Percentiles rank a stretch among this genome's conserved stretches.
Conservation (phyloP, 257 asterid genomes). For the Gentiana straminea region DNA sequence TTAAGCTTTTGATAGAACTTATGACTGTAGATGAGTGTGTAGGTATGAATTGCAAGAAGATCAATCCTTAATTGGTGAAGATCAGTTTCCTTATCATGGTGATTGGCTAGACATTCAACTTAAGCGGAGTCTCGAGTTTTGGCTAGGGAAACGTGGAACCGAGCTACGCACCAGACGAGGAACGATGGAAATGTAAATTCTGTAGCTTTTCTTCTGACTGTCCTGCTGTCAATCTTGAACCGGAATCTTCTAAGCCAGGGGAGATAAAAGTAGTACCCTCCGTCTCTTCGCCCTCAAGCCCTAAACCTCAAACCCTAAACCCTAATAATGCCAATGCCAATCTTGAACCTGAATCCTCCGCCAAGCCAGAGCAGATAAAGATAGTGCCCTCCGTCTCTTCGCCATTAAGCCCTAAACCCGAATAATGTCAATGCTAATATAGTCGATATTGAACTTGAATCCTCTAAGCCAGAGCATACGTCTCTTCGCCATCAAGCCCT, state of each 20-base stretch:
- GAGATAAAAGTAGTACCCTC: not conserved
- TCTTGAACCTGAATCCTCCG: constrained; percentile 16
- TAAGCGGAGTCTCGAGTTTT: constrained; percentile 53
- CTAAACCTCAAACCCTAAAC: too few relatives aligned
- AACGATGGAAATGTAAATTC: constrained; percentile 79
- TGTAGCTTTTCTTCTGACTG: constrained; percentile 55
- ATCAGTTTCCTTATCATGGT: constrained; percentile 42
- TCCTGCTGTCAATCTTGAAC: constrained; percentile 23
- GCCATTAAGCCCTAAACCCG: too few relatives aligned
- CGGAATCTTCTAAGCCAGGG: constrained; percentile 20
- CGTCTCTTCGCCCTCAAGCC: too few relatives aligned
- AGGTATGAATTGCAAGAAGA: constrained; percentile 85
- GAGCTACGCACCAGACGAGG: constrained; percentile 48
- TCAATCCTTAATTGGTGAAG: constrained; percentile 73
- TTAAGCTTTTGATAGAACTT: too few relatives aligned
- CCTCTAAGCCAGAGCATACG: constrained; percentile 12
- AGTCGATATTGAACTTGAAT: constrained; percentile 7
- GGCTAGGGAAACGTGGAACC: constrained; percentile 72
- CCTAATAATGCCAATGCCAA: constrained; percentile 1
- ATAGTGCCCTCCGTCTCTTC: too few relatives aligned
- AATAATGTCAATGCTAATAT: not conserved
- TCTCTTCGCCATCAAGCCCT: too few relatives aligned
- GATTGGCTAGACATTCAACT: constrained; percentile 56
- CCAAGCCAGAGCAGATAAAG: constrained; percentile 8
- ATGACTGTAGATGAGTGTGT: not conserved